A percentile compares a stretch with the other conserved stretches of the same genome.
phyloP scores from a whole-genome alignment of 78 protist species.

The Dictyostelium purpureum region DNA sequence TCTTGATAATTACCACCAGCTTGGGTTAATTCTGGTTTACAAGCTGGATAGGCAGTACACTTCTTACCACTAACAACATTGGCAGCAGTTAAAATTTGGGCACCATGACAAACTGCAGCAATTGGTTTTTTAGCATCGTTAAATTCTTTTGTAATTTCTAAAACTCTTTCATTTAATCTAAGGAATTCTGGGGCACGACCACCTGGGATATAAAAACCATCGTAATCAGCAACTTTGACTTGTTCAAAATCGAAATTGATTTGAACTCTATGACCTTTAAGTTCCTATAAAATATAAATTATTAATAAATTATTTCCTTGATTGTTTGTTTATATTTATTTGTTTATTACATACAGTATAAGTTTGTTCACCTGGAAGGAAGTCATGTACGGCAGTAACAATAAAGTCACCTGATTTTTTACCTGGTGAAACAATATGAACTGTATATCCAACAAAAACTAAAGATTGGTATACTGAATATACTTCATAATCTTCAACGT shows the following conservation, averaged over 20 bases:
- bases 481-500: conserved; percentile 59
- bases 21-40: conserved; percentile 36
- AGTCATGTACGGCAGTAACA: conserved; percentile 71
- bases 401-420: conserved; percentile 46
- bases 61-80: conserved; percentile 22
- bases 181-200: conserved; percentile 66
- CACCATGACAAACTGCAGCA: conserved; percentile 72
- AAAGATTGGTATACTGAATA: conserved; percentile 26
- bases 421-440: conserved; percentile 51
- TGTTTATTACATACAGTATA: conserved; percentile 64
- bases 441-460: conserved; percentile 42
- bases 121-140: conserved; percentile 33
- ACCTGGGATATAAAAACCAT: conserved; percentile 10
- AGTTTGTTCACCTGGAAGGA: conserved; percentile 79
- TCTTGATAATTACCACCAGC: conserved; percentile 45
- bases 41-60: conserved; percentile 60
- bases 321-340: not conserved
- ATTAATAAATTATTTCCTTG: not conserved
- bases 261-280: conserved; percentile 51
- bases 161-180: conserved; percentile 47
- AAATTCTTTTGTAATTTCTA: conserved; percentile 31
- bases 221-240: not conserved
- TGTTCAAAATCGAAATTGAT: conserved; percentile 58
- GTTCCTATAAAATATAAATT: not conserved
- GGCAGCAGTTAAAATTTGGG: conserved; percentile 61